A percentile compares a stretch with the other conserved stretches of the same genome.
These are phyloP conservation scores for Diaporthe capsici DNA, from an alignment of 2,329 filamentous ascomycete genomes.

Conservation along the genomic window DNA sequence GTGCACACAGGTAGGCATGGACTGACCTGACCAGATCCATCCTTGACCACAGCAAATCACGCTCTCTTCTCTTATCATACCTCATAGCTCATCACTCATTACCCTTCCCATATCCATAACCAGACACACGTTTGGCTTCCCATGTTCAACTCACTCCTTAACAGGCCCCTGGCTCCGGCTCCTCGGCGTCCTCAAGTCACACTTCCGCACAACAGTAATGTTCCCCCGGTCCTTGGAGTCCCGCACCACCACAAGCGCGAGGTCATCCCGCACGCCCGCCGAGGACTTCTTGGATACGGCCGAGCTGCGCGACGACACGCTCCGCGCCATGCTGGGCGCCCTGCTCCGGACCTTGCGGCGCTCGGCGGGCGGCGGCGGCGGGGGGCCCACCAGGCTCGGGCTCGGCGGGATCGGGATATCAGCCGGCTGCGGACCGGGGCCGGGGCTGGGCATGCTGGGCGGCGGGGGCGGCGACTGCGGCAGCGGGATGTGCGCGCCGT, in stretches of 20 bases:
- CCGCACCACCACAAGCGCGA: constrained; percentile 41
- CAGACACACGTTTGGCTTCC: neutral
- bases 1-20: constrained; percentile 17
- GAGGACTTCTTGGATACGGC: constrained; percentile 23
- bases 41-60: neutral
- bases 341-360: constrained; percentile 37
- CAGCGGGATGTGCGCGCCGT: constrained; percentile 12
- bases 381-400: neutral
- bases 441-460: neutral
- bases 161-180: constrained; percentile 38
- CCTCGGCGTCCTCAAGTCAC: constrained; percentile 35
- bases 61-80: neutral
- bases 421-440: neutral
- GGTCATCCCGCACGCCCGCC: constrained; percentile 32
- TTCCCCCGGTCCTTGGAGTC: constrained; percentile 38
- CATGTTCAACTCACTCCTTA: constrained; percentile 29
- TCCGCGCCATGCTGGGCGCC: constrained; percentile 40
- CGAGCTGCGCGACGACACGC: constrained; percentile 39
- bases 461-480: neutral
- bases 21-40: constrained; percentile 21
- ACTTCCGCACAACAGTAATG: constrained; percentile 39
- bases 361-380: neutral
- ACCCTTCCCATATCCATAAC: neutral
- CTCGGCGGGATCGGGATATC: constrained; percentile 27
- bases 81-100: constrained; percentile 23